Conservation (phyloP, 2,329 filamentous ascomycete species). For the Fusarium duplospermum region DNA sequence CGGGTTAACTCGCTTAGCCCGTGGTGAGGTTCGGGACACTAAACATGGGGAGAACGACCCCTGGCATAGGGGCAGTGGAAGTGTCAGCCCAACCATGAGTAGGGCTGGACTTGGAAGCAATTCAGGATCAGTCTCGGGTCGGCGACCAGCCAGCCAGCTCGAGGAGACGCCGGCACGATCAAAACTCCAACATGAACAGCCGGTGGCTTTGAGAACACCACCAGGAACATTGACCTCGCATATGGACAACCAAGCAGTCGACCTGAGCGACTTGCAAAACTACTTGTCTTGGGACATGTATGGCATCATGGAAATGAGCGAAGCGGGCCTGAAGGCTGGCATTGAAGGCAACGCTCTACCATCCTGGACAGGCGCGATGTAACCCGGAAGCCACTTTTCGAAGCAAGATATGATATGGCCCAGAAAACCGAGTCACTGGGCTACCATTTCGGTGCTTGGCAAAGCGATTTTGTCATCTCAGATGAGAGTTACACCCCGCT, state of each 20-base stretch:
- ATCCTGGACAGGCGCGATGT: constrained; percentile 44
- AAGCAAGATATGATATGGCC: neutral
- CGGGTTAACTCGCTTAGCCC: constrained; percentile 39
- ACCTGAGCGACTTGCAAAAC: constrained; percentile 53
- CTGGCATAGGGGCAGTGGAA: constrained; percentile 25
- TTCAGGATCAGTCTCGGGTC: constrained; percentile 25
- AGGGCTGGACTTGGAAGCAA: constrained; percentile 24
- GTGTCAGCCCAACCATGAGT: constrained; percentile 24
- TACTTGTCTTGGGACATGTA: constrained; percentile 56
- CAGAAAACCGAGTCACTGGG: neutral
- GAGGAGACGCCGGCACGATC: constrained; percentile 44
- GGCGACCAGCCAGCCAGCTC: constrained; percentile 14
- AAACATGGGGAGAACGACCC: constrained; percentile 28
- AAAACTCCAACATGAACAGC: constrained; percentile 53
- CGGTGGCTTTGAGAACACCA: constrained; percentile 43
- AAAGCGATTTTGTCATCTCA: neutral
- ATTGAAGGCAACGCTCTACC: constrained; percentile 50
- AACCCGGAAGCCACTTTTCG: constrained; percentile 1
- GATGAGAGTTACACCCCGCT: constrained; percentile 12
- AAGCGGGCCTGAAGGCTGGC: constrained; percentile 50
- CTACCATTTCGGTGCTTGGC: neutral
- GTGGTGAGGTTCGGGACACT: constrained; percentile 32
- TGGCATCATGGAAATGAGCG: constrained; percentile 55
- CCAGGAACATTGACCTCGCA: constrained; percentile 34
- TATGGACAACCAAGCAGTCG: constrained; percentile 51